phyloP scores from a whole-genome alignment of 441 rosid genomes.

The Manihot esculenta region DNA sequence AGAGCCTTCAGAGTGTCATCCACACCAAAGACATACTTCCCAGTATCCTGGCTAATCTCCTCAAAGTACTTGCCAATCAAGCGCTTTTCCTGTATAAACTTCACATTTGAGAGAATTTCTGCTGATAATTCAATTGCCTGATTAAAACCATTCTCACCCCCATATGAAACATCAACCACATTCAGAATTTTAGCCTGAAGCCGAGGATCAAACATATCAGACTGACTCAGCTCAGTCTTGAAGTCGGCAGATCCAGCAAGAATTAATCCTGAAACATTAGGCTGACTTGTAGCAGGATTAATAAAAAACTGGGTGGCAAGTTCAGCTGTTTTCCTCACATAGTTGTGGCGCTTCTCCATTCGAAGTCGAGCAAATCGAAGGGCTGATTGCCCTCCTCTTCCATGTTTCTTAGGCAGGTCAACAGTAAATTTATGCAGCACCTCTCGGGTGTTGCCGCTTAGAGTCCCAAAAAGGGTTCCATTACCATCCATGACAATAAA shows the following conservation, averaged over 20 bases:
- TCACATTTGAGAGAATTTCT: slow-evolving; percentile 75
- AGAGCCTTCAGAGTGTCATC: slow-evolving; percentile 79
- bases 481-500: slow-evolving; percentile 87
- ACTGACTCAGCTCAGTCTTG: slow-evolving; percentile 90
- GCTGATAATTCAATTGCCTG: slow-evolving; percentile 88
- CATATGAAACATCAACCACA: slow-evolving; percentile 88
- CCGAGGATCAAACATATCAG: slow-evolving; percentile 89
- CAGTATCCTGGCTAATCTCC: slow-evolving; percentile 91
- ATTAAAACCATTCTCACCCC: slow-evolving; percentile 89
- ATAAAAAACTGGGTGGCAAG: slow-evolving; percentile 82
- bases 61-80: slow-evolving; percentile 93
- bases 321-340: slow-evolving; percentile 83
- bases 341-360: slow-evolving; percentile 86
- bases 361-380: slow-evolving; percentile 83
- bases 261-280: slow-evolving; percentile 81
- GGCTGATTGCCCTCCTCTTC: slow-evolving; percentile 92
- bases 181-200: slow-evolving; percentile 83
- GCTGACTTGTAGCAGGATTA: slow-evolving; percentile 84
- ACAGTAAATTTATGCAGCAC: slow-evolving; percentile 79
- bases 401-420: slow-evolving; percentile 88
- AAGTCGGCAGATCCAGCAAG: slow-evolving; percentile 96
- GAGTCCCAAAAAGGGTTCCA: slow-evolving; percentile 81
- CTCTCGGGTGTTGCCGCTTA: slow-evolving; percentile 76
- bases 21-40: slow-evolving; percentile 79
- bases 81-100: slow-evolving; percentile 88